A percentile compares a stretch with the other conserved stretches of the same genome.
Evolutionary conservation across 1,284 basidiomycete species (phyloP).

Genomic region (Tylopilus sp.): DNA sequence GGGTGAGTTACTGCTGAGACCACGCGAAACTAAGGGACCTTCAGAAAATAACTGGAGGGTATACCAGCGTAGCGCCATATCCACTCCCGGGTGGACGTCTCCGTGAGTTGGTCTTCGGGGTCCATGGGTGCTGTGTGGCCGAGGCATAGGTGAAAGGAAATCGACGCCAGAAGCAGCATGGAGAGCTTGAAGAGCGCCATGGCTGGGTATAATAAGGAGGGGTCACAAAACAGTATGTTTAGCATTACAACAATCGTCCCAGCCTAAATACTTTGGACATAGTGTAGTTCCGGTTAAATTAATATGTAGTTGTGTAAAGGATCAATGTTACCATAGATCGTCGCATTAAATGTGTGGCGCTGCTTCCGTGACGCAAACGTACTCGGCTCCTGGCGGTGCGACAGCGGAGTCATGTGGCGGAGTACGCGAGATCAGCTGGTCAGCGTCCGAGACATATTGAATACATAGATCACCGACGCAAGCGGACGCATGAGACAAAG

Average conservation of each 20-base stretch:
- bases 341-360: not conserved
- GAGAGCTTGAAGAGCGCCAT: slow-evolving; percentile 11
- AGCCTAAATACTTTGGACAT: not conserved
- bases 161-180: slow-evolving; percentile 1
- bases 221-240: not conserved
- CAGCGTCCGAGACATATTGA: not conserved
- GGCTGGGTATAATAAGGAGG: not conserved
- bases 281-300: slow-evolving; percentile 3
- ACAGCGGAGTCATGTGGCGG: not conserved
- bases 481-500: not conserved
- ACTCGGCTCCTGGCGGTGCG: not conserved
- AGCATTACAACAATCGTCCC: not conserved
- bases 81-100: slow-evolving; percentile 1
- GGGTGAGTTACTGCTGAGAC: too few species aligned
- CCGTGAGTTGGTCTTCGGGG: slow-evolving; percentile 4
- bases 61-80: slow-evolving; percentile 1
- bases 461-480: too few species aligned
- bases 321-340: not conserved
- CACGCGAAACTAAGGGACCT: not conserved
- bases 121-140: not conserved
- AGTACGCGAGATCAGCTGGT: slow-evolving; percentile 1
- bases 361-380: not conserved
- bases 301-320: not conserved
- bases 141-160: slow-evolving; percentile 9
- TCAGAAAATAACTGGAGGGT: not conserved